Conservation (phyloP, 108 stramenopile species). For the Schizochytrium sp. region DNA sequence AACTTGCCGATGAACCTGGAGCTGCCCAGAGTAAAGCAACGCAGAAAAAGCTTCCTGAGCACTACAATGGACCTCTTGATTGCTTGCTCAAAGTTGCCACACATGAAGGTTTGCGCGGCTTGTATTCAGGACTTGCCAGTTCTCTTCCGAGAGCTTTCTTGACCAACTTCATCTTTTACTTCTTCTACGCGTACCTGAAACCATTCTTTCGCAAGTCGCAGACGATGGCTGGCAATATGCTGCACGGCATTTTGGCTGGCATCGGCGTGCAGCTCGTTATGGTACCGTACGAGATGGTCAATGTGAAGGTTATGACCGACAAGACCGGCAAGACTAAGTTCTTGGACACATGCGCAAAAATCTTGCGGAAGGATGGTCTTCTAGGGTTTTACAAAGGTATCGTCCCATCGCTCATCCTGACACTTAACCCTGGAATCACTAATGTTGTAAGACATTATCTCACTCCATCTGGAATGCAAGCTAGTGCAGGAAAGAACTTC, state of each 20-base stretch:
- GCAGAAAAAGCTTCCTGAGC: neutral
- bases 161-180: constrained; percentile 56
- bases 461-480: constrained; percentile 15
- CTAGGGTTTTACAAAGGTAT: constrained; percentile 48
- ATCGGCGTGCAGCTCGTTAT: constrained; percentile 29
- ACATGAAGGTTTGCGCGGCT: constrained; percentile 3
- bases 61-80: constrained; percentile 11
- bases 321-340: constrained; percentile 31
- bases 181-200: constrained; percentile 19
- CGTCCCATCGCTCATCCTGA: constrained; percentile 17
- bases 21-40: no score
- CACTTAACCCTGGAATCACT: constrained; percentile 47
- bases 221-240: constrained; percentile 15
- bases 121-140: constrained; percentile 9
- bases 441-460: neutral
- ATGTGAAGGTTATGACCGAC: constrained; percentile 46
- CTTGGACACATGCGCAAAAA: neutral
- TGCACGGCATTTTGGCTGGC: constrained; percentile 8
- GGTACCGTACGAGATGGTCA: constrained; percentile 21
- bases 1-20: neutral
- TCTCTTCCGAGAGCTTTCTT: constrained; percentile 49
- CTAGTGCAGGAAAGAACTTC: neutral
- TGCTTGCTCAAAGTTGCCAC: constrained; percentile 1
- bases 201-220: neutral
- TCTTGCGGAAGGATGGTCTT: neutral